These are phyloP conservation scores for Tetrapyrgos nigripes DNA, from an alignment of 1,284 basidiomycete genomes.

Conservation along the genomic window DNA sequence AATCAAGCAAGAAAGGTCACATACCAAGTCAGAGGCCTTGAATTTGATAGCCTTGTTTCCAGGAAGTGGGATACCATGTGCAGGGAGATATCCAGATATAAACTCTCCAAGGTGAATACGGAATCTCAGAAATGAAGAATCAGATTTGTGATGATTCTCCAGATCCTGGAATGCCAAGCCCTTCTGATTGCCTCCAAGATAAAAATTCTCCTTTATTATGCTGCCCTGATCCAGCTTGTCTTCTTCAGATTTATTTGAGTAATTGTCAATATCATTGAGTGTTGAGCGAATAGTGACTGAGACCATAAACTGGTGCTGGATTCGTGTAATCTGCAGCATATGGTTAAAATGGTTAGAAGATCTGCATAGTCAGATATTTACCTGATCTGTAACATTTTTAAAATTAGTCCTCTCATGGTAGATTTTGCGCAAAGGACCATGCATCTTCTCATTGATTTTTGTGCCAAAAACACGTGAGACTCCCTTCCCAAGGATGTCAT, in stretches of 20 bases:
- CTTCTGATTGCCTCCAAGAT: not conserved
- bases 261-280: conserved; percentile 21
- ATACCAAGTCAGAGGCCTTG: conserved; percentile 11
- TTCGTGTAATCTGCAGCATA: conserved; percentile 27
- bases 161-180: conserved; percentile 16
- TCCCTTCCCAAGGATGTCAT: conserved; percentile 30
- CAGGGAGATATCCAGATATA: conserved; percentile 21
- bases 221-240: not conserved
- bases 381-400: conserved; percentile 11
- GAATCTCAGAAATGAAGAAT: conserved; percentile 22
- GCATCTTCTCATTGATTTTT: conserved; percentile 28
- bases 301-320: conserved; percentile 25
- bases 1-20: too few species aligned
- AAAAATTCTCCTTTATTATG: not conserved
- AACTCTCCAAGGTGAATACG: conserved; percentile 25
- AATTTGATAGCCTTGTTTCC: conserved; percentile 18
- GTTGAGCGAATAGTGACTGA: conserved; percentile 19
- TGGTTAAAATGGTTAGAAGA: not conserved
- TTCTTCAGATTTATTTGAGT: not conserved
- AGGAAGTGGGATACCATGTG: conserved; percentile 17
- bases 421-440: conserved; percentile 12
- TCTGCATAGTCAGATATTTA: conserved; percentile 1
- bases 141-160: not conserved
- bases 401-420: conserved; percentile 18
- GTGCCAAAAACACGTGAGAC: conserved; percentile 21